Evolutionary conservation across 352 stramenopile genomes (phyloP).

Genomic region (Phytophthora fragariae): DNA sequence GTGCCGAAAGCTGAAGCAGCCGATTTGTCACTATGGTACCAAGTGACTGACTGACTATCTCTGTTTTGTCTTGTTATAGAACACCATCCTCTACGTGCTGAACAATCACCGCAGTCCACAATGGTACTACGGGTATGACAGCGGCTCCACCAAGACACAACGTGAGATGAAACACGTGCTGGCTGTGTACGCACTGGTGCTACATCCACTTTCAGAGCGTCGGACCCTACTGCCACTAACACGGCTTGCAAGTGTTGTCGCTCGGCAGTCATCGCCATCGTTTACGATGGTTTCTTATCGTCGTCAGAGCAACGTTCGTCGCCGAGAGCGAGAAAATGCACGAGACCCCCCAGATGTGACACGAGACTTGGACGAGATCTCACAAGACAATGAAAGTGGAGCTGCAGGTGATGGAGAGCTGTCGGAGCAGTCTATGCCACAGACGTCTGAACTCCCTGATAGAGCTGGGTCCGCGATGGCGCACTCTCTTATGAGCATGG

Average conservation of each 20-base stretch:
- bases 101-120: slow-evolving; percentile 46
- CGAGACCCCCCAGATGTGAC: not conserved
- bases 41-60: not conserved
- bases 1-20: slow-evolving; percentile 7
- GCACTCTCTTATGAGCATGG: not conserved
- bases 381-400: not conserved
- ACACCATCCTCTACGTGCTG: slow-evolving; percentile 42
- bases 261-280: slow-evolving; percentile 28
- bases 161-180: slow-evolving; percentile 48
- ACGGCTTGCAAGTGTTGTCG: slow-evolving; percentile 29
- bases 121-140: slow-evolving; percentile 54
- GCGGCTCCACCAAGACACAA: slow-evolving; percentile 48
- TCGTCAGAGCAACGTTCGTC: slow-evolving; percentile 11
- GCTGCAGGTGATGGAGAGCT: not conserved
- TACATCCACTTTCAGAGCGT: slow-evolving; percentile 1
- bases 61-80: slow-evolving; percentile 15
- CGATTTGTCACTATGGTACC: not conserved
- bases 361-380: not conserved
- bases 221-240: not conserved
- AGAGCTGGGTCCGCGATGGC: not conserved
- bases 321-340: not conserved
- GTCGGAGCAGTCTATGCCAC: not conserved
- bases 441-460: not conserved
- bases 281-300: slow-evolving; percentile 48
- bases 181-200: slow-evolving; percentile 37